phyloP scores from a whole-genome alignment of 768 basidiomycete genomes.

The Austroboletus eburneus region DNA sequence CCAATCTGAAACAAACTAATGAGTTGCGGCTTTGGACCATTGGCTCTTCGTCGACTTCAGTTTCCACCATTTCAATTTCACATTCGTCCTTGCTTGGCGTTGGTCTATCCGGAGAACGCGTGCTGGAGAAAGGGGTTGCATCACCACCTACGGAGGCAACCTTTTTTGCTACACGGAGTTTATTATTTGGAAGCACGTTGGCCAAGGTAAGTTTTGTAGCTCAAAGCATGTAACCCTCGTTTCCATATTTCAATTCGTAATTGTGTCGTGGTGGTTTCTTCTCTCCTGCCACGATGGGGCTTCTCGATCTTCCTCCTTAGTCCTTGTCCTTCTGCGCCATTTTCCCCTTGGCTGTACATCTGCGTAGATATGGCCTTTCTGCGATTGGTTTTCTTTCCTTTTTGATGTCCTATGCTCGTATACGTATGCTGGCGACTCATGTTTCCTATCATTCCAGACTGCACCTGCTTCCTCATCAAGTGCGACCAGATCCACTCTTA shows the following conservation, averaged over 20 bases:
- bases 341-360: neutral
- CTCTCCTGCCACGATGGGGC: neutral
- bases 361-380: constrained; percentile 9
- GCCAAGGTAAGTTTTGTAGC: constrained; percentile 13
- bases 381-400: constrained; percentile 8
- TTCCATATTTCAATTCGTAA: neutral
- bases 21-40: constrained; percentile 22
- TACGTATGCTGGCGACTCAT: constrained; percentile 12
- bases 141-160: neutral
- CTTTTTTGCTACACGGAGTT: constrained; percentile 35
- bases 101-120: constrained; percentile 3
- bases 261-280: neutral
- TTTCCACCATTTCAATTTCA: constrained; percentile 10
- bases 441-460: constrained; percentile 8
- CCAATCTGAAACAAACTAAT: neutral
- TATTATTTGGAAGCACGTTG: constrained; percentile 40
- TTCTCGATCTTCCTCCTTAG: neutral
- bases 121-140: constrained; percentile 1
- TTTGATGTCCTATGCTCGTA: neutral
- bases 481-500: constrained; percentile 10
- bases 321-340: neutral
- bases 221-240: constrained; percentile 7
- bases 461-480: neutral
- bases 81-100: constrained; percentile 25
- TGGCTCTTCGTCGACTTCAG: constrained; percentile 1